These are phyloP conservation scores for Drechslerella stenobrocha DNA, from an alignment of 2,329 filamentous ascomycete genomes.

Conservation along the genomic window DNA sequence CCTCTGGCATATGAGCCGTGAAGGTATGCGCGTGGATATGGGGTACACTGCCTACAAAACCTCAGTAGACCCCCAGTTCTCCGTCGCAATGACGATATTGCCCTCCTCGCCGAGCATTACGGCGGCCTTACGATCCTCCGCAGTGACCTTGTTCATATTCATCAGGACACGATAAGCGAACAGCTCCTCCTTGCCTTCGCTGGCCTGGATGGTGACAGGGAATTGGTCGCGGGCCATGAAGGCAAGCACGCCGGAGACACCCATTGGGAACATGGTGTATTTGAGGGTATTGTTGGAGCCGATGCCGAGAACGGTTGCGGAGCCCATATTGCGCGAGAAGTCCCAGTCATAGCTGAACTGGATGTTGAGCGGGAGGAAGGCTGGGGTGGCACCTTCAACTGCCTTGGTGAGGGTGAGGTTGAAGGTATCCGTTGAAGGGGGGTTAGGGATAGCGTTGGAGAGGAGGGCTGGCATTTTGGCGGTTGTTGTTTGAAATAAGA, in stretches of 20 bases:
- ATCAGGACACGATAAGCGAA: constrained; percentile 41
- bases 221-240: constrained; percentile 36
- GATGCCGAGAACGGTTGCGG: constrained; percentile 34
- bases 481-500: too few species aligned
- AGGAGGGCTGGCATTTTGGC: constrained; percentile 37
- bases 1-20: too few species aligned
- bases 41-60: too few species aligned
- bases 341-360: constrained; percentile 44
- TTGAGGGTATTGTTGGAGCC: constrained; percentile 32
- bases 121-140: constrained; percentile 21
- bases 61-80: constrained; percentile 36
- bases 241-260: constrained; percentile 19
- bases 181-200: constrained; percentile 10
- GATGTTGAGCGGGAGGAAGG: constrained; percentile 31
- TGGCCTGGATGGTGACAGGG: constrained; percentile 20
- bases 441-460: constrained; percentile 6
- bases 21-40: too few species aligned
- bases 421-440: constrained; percentile 32
- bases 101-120: constrained; percentile 40
- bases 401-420: constrained; percentile 41
- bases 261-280: constrained; percentile 32
- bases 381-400: constrained; percentile 17
- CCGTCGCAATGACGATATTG: constrained; percentile 34
- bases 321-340: constrained; percentile 23
- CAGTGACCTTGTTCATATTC: constrained; percentile 42